phyloP scores from a whole-genome alignment of 306 rosid genomes.

The Trifolium subterraneum region DNA sequence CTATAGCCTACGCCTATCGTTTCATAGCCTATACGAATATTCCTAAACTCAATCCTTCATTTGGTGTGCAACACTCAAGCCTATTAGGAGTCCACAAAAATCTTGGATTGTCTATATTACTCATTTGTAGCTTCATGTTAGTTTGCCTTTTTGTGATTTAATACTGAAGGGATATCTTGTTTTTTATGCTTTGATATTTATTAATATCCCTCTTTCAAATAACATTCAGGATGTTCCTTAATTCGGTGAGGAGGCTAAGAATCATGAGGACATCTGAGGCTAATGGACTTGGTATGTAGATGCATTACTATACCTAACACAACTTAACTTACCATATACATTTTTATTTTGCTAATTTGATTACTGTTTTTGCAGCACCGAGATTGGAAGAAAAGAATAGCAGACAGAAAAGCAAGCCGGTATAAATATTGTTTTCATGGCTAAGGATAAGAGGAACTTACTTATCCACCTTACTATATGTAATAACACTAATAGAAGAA shows the following conservation, averaged over 20 bases:
- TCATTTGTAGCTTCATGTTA: neutral
- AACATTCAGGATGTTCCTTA: slow-evolving; percentile 77
- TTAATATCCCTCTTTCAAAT: slow-evolving; percentile 10
- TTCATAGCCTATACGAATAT: neutral
- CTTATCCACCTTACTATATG: slow-evolving; percentile 43
- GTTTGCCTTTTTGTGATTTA: slow-evolving; percentile 10
- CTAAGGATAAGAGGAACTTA: slow-evolving; percentile 39
- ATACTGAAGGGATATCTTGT: slow-evolving; percentile 1
- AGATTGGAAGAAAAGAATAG: slow-evolving; percentile 67
- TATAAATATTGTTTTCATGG: slow-evolving; percentile 47
- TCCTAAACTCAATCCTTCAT: neutral
- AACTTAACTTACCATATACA: slow-evolving; percentile 18
- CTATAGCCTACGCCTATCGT: neutral
- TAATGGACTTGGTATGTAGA: slow-evolving; percentile 73
- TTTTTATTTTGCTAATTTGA: slow-evolving; percentile 29
- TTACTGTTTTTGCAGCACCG: slow-evolving; percentile 62
- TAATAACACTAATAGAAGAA: slow-evolving; percentile 40
- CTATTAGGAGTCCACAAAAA: neutral
- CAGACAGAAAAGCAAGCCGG: slow-evolving; percentile 61
- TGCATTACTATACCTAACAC: slow-evolving; percentile 23
- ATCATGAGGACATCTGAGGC: slow-evolving; percentile 87
- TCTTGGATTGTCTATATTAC: neutral
- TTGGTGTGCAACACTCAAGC: neutral
- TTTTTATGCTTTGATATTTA: slow-evolving; percentile 36
- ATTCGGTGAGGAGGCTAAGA: slow-evolving; percentile 85